Evolutionary conservation across 2,329 filamentous ascomycete species (phyloP), one percentile per base, ranked within the genome.

Genomic region (Epichloe festucae): DNA sequence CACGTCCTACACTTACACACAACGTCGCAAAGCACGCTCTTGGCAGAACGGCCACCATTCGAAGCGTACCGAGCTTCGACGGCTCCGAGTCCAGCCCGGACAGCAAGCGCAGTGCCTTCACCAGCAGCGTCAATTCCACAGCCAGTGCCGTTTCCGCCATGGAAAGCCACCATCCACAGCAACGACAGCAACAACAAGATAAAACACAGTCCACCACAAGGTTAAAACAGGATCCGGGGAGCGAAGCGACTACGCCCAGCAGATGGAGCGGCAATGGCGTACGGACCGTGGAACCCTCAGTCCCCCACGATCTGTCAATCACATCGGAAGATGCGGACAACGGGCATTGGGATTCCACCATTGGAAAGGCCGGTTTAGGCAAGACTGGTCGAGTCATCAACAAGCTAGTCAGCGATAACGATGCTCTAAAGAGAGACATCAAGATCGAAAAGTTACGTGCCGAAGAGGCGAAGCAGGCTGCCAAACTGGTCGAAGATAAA

Each of bases 321-420:
- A 43, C 62, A 31, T 59, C 64, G n/a, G 67, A 68, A 15, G 71
- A 70, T 35, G 58, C 62, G 17, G 60, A 61, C 42, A 62, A 64
- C 44, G 64, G 61, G 23, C 69, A 69, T 63, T 84, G 81, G 79
- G 82, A 84, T 61, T 80, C 81, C 34, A 82, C 82, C 3, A 77
- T 86, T 45, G 83, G 83, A 57, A 83, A 84, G 62, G 82, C 83
- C 7, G 82, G 80, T 3, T 69, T 85, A 2, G 85, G 85, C 43
- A 89, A 89, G 70, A 87, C 83, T 10, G 85, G 85, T 8, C 75
- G 84, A 36, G 85, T 89, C 49, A 91, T 93, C 65, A 88, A 93
- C 68, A 81, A 82, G 62, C 76, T 93, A 50, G 87, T 89, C 62
- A 82, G 83, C 50, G 87, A 91, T 63, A 89, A 89, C 58, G 87